These are phyloP conservation scores for Choiromyces venosus DNA, from an alignment of 495 filamentous ascomycete genomes.

Conservation along the genomic window DNA sequence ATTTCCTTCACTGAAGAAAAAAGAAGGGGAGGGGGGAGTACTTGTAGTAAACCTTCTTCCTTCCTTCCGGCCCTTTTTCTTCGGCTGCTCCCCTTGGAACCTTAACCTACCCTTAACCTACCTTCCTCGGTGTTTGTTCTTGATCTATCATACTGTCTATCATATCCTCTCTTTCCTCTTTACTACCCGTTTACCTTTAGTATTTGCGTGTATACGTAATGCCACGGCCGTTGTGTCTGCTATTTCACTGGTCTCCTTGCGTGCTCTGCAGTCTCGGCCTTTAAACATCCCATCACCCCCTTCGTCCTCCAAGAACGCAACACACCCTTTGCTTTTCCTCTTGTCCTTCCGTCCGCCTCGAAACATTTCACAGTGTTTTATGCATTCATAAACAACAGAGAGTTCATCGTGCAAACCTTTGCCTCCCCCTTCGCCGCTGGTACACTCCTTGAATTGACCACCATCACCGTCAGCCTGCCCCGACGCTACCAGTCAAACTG, in stretches of 20 bases:
- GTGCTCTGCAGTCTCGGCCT: constrained; percentile 28
- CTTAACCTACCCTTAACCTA: constrained; percentile 17
- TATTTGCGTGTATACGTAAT: constrained; percentile 29
- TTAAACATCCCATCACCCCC: constrained; percentile 26
- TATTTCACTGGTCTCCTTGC: constrained; percentile 32
- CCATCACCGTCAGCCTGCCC: not conserved
- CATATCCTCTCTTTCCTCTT: constrained; percentile 1
- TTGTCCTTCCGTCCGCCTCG: not conserved
- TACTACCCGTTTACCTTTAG: not conserved
- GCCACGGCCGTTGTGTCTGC: constrained; percentile 29
- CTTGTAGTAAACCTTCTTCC: not conserved
- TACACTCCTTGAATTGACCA: not conserved
- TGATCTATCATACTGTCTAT: constrained; percentile 1
- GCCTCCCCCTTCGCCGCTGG: not conserved
- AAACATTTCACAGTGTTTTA: not conserved
- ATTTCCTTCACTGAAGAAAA: not conserved
- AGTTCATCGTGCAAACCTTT: not conserved
- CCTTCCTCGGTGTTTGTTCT: constrained; percentile 1
- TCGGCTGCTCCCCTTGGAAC: constrained; percentile 19
- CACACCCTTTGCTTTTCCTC: not conserved
- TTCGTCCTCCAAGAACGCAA: constrained; percentile 10
- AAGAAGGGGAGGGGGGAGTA: too few species aligned
- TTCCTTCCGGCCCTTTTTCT: constrained; percentile 31
- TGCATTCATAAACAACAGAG: not conserved
- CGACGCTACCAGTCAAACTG: not conserved